Percentiles rank a stretch among this genome's conserved stretches.
Evolutionary conservation across 164 flowering plant species (phyloP).

Genomic region (Nymphaea colorata): DNA sequence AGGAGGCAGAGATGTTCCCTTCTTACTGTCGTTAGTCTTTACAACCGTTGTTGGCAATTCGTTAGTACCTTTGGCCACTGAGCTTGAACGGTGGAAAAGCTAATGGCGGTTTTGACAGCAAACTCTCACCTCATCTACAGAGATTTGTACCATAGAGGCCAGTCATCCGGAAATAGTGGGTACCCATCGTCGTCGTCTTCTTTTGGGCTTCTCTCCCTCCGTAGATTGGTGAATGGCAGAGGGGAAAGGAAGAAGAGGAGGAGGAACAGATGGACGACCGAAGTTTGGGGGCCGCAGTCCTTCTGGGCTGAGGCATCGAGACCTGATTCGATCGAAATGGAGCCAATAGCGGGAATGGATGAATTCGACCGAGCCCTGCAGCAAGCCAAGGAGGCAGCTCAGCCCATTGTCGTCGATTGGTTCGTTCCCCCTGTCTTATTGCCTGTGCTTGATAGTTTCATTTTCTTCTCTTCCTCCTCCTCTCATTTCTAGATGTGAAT

Average conservation of each 20-base stretch:
- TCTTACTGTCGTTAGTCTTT: too few species aligned
- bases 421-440: slow-evolving; percentile 12
- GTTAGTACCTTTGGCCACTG: too few species aligned
- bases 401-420: slow-evolving; percentile 82
- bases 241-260: slow-evolving; percentile 12
- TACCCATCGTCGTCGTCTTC: slow-evolving; percentile 13
- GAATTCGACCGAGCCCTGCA: slow-evolving; percentile 56
- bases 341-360: slow-evolving; percentile 44
- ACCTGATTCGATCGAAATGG: slow-evolving; percentile 57
- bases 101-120: slow-evolving; percentile 54
- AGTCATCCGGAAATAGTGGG: slow-evolving; percentile 7
- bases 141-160: slow-evolving; percentile 23
- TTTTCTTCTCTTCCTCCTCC: neutral
- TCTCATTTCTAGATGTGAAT: neutral
- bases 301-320: slow-evolving; percentile 47
- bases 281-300: slow-evolving; percentile 15
- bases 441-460: neutral
- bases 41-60: too few species aligned
- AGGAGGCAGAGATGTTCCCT: too few species aligned
- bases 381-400: slow-evolving; percentile 40
- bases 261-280: slow-evolving; percentile 20
- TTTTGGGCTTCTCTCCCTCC: slow-evolving; percentile 4
- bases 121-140: slow-evolving; percentile 41
- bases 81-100: neutral
- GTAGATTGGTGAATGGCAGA: slow-evolving; percentile 1